phyloP scores from a whole-genome alignment of 164 flowering plant species.

The Cinnamomum chago region DNA sequence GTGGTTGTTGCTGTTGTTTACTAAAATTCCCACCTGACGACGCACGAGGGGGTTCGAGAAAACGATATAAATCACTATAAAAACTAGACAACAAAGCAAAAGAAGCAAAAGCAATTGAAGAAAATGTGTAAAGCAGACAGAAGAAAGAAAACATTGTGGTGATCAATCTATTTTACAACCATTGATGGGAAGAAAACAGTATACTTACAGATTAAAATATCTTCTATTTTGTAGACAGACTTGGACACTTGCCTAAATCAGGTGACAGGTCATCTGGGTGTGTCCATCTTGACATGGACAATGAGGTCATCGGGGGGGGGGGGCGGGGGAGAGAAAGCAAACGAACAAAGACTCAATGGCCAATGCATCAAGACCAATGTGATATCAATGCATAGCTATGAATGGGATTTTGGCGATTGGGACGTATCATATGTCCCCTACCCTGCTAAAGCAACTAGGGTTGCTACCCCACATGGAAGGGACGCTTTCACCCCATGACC shows the following conservation, averaged over 20 bases:
- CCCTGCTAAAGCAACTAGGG: too few relatives aligned
- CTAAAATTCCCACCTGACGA: not conserved
- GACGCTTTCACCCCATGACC: not conserved
- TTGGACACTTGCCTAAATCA: not conserved
- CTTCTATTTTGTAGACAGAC: not conserved
- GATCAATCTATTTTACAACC: not conserved
- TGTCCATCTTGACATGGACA: not conserved
- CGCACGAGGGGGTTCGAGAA: not conserved
- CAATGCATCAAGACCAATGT: not conserved
- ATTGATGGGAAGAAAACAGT: not conserved
- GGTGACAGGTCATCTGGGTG: not conserved
- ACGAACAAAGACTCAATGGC: not conserved
- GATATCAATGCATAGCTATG: not conserved
- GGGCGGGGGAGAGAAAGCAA: not conserved
- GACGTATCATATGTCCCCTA: not conserved
- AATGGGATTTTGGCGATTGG: conserved; percentile 12
- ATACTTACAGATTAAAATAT: not conserved
- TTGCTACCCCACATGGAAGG: not conserved
- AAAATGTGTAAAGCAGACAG: not conserved
- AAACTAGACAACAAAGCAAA: not conserved
- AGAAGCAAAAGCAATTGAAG: not conserved
- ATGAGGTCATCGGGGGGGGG: not conserved
- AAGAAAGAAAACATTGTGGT: not conserved
- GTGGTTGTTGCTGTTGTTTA: too few relatives aligned
- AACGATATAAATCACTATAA: not conserved